A percentile compares a stretch with the other conserved stretches of the same genome.
Evolutionary conservation across 768 basidiomycete genomes (phyloP).

Genomic region (Cystobasidium onofrii): DNA sequence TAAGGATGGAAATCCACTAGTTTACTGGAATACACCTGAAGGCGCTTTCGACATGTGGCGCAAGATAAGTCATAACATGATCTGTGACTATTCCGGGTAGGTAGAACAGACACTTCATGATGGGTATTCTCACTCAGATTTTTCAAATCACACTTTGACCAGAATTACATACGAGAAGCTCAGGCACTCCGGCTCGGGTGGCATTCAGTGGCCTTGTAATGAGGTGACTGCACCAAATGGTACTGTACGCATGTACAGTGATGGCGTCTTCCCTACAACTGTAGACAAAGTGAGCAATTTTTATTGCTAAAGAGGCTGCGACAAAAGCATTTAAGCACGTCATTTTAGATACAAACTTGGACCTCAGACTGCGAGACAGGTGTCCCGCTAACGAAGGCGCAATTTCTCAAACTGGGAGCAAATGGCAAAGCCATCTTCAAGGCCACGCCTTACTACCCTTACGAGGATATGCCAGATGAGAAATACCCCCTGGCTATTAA

Average conservation of each 20-base stretch:
- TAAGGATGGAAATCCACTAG: constrained; percentile 36
- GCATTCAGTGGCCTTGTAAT: constrained; percentile 41
- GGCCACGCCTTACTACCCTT: constrained; percentile 33
- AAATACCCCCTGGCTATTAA: constrained; percentile 36
- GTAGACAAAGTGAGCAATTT: constrained; percentile 17
- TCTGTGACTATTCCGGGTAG: constrained; percentile 37
- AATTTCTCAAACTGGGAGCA: constrained; percentile 35
- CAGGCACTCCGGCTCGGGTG: constrained; percentile 31
- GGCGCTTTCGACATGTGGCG: constrained; percentile 38
- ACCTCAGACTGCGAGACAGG: constrained; percentile 34
- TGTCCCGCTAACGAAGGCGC: constrained; percentile 33
- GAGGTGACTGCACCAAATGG: constrained; percentile 31
- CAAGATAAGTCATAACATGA: constrained; percentile 33
- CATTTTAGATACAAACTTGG: constrained; percentile 29
- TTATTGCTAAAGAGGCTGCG: too few species aligned
- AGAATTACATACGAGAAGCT: constrained; percentile 11
- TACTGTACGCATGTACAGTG: constrained; percentile 33
- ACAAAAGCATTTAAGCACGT: too few species aligned
- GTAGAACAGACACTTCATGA: constrained; percentile 18
- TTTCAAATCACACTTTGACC: not conserved
- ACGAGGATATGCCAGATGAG: constrained; percentile 31
- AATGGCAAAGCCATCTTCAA: constrained; percentile 39
- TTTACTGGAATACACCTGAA: constrained; percentile 31
- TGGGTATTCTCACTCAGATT: not conserved
- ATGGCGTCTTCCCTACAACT: constrained; percentile 35